Conservation (phyloP, 2,329 filamentous ascomycete genomes). For the Sphaerulina populicola region DNA sequence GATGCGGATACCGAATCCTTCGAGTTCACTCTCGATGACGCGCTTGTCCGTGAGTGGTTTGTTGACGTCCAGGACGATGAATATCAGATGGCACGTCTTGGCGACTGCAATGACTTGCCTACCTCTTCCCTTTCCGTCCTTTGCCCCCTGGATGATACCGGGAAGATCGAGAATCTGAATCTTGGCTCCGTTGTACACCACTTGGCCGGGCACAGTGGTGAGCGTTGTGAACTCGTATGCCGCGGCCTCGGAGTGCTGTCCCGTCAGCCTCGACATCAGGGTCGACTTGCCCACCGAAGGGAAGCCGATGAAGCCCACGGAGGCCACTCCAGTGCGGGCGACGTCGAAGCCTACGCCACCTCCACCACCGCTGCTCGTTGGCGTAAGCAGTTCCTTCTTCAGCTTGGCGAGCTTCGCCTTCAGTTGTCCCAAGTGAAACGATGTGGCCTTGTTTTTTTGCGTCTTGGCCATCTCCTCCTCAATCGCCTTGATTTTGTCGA, state of each 20-base stretch:
- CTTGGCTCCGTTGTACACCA: constrained; percentile 91
- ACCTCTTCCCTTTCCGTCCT: constrained; percentile 95
- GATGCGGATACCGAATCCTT: constrained; percentile 94
- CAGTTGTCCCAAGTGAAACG: constrained; percentile 56
- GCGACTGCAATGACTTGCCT: constrained; percentile 97
- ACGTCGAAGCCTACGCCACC: constrained; percentile 86
- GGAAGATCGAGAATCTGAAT: constrained; percentile 97
- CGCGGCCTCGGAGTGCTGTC: constrained; percentile 92
- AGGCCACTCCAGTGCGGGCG: constrained; percentile 91
- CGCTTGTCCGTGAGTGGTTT: constrained; percentile 96
- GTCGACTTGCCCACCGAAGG: constrained; percentile 98
- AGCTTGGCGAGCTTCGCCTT: constrained; percentile 98
- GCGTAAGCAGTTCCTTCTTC: constrained; percentile 89
- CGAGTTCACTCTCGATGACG: constrained; percentile 87
- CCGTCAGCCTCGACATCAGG: constrained; percentile 86
- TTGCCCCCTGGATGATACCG: constrained; percentile 97
- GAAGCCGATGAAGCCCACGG: constrained; percentile 95
- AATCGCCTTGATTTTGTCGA: constrained; percentile 98
- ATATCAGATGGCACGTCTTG: constrained; percentile 97
- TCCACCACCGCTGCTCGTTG: constrained; percentile 67
- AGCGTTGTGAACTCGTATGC: constrained; percentile 98
- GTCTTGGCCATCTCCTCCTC: constrained; percentile 97
- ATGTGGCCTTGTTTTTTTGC: constrained; percentile 55
- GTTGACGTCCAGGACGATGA: constrained; percentile 97
- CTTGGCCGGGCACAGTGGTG: constrained; percentile 93